These are phyloP conservation scores for Picea glauca DNA, from an alignment of 75 land plant genomes.

Conservation along the genomic window DNA sequence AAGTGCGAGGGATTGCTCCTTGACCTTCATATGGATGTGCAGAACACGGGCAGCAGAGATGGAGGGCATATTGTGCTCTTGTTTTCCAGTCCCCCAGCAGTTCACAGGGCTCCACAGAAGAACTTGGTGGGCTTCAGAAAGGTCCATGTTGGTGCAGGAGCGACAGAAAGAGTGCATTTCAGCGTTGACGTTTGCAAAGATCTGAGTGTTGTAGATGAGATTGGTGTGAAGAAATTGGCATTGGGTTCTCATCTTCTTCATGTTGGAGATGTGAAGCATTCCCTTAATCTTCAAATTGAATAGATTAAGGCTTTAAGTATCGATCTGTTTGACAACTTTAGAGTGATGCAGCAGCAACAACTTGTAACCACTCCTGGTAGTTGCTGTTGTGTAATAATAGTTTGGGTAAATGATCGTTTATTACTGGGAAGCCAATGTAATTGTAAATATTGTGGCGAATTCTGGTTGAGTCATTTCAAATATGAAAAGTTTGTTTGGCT, in stretches of 20 bases:
- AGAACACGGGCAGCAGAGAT: constrained; percentile 29
- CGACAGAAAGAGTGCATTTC: constrained; percentile 33
- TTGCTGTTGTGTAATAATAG: too few relatives aligned
- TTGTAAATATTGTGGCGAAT: too few relatives aligned
- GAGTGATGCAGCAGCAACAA: too few relatives aligned
- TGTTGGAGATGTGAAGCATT: constrained; percentile 31
- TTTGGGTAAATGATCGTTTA: too few relatives aligned
- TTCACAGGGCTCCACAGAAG: constrained; percentile 40
- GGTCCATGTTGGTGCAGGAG: constrained; percentile 26
- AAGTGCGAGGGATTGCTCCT: constrained; percentile 31
- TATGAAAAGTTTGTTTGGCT: too few relatives aligned
- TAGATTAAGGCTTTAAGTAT: too few relatives aligned
- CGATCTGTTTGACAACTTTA: too few relatives aligned
- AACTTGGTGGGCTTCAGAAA: constrained; percentile 61
- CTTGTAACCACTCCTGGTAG: too few relatives aligned
- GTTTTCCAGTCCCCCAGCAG: constrained; percentile 43
- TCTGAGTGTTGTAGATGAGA: constrained; percentile 61
- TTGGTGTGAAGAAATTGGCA: constrained; percentile 44
- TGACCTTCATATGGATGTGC: constrained; percentile 46
- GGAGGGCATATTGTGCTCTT: constrained; percentile 64
- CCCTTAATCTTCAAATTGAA: too few relatives aligned
- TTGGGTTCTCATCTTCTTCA: constrained; percentile 64
- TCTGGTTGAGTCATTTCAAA: too few relatives aligned
- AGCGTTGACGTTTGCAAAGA: constrained; percentile 63
- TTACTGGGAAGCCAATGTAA: too few relatives aligned